Evolutionary conservation across 192 early-diverging fungal genomes (phyloP).

Genomic region (Rhizoclosmatium sp.): DNA sequence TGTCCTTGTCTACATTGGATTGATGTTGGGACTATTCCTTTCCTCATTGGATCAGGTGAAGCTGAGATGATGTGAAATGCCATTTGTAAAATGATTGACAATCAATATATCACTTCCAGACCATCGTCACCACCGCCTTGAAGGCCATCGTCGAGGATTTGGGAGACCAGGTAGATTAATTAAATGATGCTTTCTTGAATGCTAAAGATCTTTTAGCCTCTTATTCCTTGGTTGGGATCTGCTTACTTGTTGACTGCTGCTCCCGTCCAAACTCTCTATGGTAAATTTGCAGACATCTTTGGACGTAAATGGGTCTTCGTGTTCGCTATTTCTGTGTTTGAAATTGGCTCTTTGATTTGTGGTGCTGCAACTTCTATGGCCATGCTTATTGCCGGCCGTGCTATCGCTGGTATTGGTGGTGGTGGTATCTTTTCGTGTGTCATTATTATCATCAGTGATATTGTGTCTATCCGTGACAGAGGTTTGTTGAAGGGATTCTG

Average conservation of each 20-base stretch:
- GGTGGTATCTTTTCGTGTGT: constrained; percentile 80
- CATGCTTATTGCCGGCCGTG: constrained; percentile 76
- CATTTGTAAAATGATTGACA: too few species aligned
- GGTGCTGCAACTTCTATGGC: constrained; percentile 69
- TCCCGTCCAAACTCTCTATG: constrained; percentile 61
- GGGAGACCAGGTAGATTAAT: neutral
- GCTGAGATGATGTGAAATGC: constrained; percentile 70
- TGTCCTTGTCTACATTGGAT: constrained; percentile 34
- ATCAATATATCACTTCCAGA: too few species aligned
- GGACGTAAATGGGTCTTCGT: constrained; percentile 65
- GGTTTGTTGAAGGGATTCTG: constrained; percentile 10
- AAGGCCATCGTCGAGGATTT: too few species aligned
- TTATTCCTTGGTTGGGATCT: constrained; percentile 43
- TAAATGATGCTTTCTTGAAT: neutral
- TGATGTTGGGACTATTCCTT: constrained; percentile 59
- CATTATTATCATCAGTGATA: constrained; percentile 83
- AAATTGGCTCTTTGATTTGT: constrained; percentile 78
- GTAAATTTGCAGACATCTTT: constrained; percentile 40
- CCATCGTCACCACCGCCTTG: neutral
- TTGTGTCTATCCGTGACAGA: constrained; percentile 64
- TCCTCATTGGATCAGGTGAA: constrained; percentile 76
- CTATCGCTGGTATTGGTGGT: constrained; percentile 75
- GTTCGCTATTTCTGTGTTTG: constrained; percentile 71
- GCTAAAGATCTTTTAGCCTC: neutral
- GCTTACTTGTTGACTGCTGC: constrained; percentile 70